Percentiles rank a stretch among this genome's conserved stretches.
These are phyloP conservation scores for Poa annua DNA, from an alignment of 176 grass and related monocot species.

Conservation along the genomic window DNA sequence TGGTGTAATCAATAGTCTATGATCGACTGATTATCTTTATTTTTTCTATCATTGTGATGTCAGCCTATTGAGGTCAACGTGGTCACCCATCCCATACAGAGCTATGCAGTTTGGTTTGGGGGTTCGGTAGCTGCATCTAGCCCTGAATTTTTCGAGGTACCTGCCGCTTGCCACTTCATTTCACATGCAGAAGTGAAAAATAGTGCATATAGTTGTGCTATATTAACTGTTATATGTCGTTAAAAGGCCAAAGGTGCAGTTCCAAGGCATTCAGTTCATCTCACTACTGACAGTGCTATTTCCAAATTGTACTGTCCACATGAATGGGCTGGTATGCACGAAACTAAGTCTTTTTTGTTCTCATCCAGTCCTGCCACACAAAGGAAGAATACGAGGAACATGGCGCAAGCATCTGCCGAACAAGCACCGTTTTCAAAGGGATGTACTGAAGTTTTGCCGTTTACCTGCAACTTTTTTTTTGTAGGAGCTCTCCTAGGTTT, in stretches of 20 bases:
- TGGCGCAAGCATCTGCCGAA: slow-evolving; percentile 94
- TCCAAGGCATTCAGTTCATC: background rate
- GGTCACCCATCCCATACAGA: slow-evolving; percentile 86
- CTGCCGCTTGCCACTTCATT: slow-evolving; percentile 22
- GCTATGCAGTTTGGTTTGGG: slow-evolving; percentile 95
- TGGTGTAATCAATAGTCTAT: slow-evolving; percentile 26
- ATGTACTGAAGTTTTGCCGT: slow-evolving; percentile 70
- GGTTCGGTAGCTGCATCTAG: slow-evolving; percentile 95
- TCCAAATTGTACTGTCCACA: background rate
- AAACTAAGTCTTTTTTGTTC: slow-evolving; percentile 38
- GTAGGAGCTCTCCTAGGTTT: slow-evolving; percentile 51
- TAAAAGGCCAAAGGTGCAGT: slow-evolving; percentile 7
- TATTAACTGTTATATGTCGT: background rate
- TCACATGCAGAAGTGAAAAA: background rate
- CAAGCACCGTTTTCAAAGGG: slow-evolving; percentile 97
- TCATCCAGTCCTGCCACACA: slow-evolving; percentile 76
- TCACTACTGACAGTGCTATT: slow-evolving; percentile 3
- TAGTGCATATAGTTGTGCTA: slow-evolving; percentile 12
- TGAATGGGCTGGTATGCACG: background rate
- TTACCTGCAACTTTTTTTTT: background rate
- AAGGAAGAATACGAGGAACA: slow-evolving; percentile 98
- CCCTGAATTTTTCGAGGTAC: slow-evolving; percentile 87
- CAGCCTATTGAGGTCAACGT: slow-evolving; percentile 98
- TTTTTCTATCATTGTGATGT: slow-evolving; percentile 37
- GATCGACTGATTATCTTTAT: slow-evolving; percentile 16